Conservation (phyloP, 2,329 filamentous ascomycete genomes). For the Phoma sp. region DNA sequence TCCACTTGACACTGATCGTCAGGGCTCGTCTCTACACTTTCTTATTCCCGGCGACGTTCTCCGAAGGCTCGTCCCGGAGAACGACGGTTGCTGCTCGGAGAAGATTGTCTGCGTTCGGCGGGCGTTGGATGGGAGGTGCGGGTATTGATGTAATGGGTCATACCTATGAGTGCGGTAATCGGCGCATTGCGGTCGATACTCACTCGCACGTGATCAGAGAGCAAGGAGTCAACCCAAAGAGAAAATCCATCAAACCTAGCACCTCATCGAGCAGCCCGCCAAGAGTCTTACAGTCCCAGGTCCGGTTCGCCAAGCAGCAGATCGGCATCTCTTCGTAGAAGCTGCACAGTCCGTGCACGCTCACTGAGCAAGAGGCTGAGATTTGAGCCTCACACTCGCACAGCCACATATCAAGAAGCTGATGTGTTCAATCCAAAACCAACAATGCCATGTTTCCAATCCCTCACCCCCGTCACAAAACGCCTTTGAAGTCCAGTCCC, state of each 20-base stretch:
- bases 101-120: not conserved
- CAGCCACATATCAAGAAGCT: conserved; percentile 11
- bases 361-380: not conserved
- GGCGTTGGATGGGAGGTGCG: not conserved
- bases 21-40: not conserved
- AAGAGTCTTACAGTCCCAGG: not conserved
- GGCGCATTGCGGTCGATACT: not conserved
- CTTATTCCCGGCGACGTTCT: conserved; percentile 2
- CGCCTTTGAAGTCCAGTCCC: not conserved
- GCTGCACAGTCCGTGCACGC: not conserved
- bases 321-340: not conserved
- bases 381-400: conserved; percentile 8
- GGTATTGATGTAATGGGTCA: not conserved
- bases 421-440: not conserved
- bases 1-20: not conserved
- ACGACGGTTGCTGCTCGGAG: not conserved
- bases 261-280: not conserved
- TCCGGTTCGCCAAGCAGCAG: not conserved
- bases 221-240: not conserved
- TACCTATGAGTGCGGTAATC: no score
- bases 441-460: not conserved
- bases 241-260: no score
- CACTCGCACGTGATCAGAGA: not conserved
- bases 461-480: not conserved
- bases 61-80: conserved; percentile 7